Evolutionary conservation across 805 yeast species (phyloP), one percentile per base, ranked within the genome.

Genomic region (Yamadazyma sp.): DNA sequence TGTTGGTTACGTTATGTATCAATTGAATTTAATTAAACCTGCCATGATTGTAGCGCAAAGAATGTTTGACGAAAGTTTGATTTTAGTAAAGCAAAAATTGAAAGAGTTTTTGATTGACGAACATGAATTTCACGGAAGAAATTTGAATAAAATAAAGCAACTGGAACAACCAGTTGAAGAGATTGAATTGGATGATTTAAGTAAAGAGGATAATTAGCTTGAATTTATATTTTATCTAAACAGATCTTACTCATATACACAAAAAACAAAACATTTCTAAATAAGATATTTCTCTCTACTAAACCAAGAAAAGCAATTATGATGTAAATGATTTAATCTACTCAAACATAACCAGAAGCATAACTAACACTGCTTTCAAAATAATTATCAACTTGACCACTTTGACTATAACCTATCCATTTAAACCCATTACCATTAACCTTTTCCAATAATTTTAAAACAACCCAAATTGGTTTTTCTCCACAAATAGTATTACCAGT

Each of bases 401-500:
- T 84, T 58, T 91, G 97, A 1, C 82, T 63, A 53, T 91, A 91
- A 0, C 83, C 85, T 10, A 81, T 66, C 95, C 96, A 87, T 18
- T 73, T 46, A 45, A 87, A 75, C 11, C 19, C 13, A 4, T 20
- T 15, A 16, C 21, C 12, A 15, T 39, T 20, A 27, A 7, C 37
- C 12, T 33, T 44, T 29, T 29, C 31, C 2, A 33, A 21, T 2
- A 80, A 56, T 14, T 67, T 61, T 33, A 91, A 53, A 13, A 91
- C 54, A 7, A 87, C 65, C 2, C 76, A 74, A 23, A 93, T 68
- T 0, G 98, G 96, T 40, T 77, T 80, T 39, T 88, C 84, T 0
- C 98, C 98, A 59, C 98, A 93, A 12, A 93, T 83, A 0, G 98
- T 93, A 60, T 91, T 89, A 0, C 82, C 86, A 0, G 98, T 86